Percentiles rank a stretch among this genome's conserved stretches.
These are phyloP conservation scores for Wickerhamomyces mucosus DNA, from an alignment of 805 yeast genomes.

Conservation along the genomic window DNA sequence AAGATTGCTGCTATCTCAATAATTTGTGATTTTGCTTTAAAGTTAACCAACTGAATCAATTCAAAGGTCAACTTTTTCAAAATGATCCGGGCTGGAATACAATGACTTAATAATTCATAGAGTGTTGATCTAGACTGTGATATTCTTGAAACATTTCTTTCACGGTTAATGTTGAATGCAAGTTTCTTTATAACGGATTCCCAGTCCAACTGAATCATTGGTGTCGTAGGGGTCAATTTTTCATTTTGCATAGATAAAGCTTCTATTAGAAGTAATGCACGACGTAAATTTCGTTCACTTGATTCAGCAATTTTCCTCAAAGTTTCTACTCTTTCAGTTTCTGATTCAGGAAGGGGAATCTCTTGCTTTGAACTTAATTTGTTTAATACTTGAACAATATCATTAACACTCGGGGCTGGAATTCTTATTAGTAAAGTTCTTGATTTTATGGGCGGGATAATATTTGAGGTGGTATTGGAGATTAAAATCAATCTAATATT, in stretches of 20 bases:
- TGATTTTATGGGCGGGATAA: constrained; percentile 89
- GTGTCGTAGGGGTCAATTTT: constrained; percentile 33
- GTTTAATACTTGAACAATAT: constrained; percentile 45
- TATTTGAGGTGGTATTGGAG: constrained; percentile 84
- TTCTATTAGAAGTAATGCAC: constrained; percentile 71
- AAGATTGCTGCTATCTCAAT: constrained; percentile 54
- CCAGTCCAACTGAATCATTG: constrained; percentile 79
- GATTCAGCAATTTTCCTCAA: constrained; percentile 43
- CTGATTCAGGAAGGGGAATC: constrained; percentile 24
- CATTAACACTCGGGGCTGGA: constrained; percentile 64
- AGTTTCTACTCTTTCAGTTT: constrained; percentile 31
- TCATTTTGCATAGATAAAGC: constrained; percentile 70
- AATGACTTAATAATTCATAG: constrained; percentile 83
- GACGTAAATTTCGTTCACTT: constrained; percentile 66
- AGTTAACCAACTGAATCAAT: constrained; percentile 25
- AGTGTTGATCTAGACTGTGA: constrained; percentile 54
- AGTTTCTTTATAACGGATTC: constrained; percentile 63
- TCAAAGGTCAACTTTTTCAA: constrained; percentile 51
- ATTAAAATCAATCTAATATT: constrained; percentile 78
- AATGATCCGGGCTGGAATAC: constrained; percentile 83
- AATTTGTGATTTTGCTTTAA: constrained; percentile 31
- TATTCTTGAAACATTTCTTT: constrained; percentile 51
- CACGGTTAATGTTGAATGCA: constrained; percentile 48
- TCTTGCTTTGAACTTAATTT: constrained; percentile 51
- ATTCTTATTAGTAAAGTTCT: constrained; percentile 84